Percentiles rank a stretch among this genome's conserved stretches.
Conservation (phyloP, 352 stramenopile species). For the Phytophthora sp. region DNA sequence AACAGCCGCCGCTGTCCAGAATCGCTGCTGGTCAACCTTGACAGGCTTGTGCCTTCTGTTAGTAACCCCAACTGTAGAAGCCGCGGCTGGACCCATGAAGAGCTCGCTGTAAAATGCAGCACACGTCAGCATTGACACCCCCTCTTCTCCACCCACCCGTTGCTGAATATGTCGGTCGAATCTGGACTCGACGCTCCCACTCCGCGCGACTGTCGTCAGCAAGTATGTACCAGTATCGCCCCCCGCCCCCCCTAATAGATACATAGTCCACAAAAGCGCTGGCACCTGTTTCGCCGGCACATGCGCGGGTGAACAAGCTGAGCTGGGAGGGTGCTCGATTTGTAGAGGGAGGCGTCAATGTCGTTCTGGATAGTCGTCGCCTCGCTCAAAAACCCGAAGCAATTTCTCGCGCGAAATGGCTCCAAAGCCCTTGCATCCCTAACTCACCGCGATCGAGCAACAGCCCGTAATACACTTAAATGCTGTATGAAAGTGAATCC, state of each 20-base stretch:
- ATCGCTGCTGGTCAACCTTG: constrained; percentile 12
- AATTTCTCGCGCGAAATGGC: constrained; percentile 28
- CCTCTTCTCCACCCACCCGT: neutral
- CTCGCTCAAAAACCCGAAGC: neutral
- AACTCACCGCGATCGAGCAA: constrained; percentile 12
- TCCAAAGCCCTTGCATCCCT: constrained; percentile 2
- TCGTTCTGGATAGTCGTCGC: constrained; percentile 26
- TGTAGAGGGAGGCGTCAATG: neutral
- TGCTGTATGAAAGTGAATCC: too few species aligned
- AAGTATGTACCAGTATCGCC: constrained; percentile 6
- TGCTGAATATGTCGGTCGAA: constrained; percentile 10
- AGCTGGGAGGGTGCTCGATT: constrained; percentile 14
- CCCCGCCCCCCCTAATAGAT: neutral
- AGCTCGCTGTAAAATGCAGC: neutral
- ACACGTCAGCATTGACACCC: constrained; percentile 1
- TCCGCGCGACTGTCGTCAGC: constrained; percentile 7
- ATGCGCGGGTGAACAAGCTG: constrained; percentile 16
- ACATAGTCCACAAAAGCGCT: constrained; percentile 18
- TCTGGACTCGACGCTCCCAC: constrained; percentile 11
- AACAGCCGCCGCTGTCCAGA: constrained; percentile 4
- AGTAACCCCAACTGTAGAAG: constrained; percentile 19
- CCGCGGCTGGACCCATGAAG: too few species aligned
- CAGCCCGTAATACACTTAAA: too few species aligned
- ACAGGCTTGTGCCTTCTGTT: constrained; percentile 22
- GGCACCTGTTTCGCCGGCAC: constrained; percentile 19